Conservation (phyloP, 768 basidiomycete genomes). For the Auriculariales sp. region DNA sequence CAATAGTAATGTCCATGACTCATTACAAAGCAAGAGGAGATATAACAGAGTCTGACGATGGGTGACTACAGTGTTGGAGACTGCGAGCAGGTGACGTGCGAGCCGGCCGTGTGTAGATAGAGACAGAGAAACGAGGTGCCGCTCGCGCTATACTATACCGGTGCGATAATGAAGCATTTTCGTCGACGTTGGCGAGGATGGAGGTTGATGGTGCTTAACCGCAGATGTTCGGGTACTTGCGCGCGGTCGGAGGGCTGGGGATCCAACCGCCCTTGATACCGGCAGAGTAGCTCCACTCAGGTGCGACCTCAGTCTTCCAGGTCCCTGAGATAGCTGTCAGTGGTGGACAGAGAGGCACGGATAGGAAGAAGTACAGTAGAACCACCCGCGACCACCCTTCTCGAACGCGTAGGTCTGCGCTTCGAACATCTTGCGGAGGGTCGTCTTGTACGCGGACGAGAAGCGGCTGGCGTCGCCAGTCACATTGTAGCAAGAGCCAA, state of each 20-base stretch:
- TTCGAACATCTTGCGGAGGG: constrained; percentile 17
- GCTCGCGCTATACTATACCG: too few relatives aligned
- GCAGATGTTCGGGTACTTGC: constrained; percentile 52
- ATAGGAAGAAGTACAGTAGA: constrained; percentile 6
- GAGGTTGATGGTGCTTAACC: too few relatives aligned
- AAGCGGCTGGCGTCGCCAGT: constrained; percentile 15
- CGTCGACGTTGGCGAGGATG: too few relatives aligned
- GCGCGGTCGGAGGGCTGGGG: constrained; percentile 39
- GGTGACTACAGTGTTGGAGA: too few relatives aligned
- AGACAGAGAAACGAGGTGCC: too few relatives aligned
- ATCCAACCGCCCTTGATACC: constrained; percentile 78
- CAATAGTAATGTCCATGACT: too few relatives aligned
- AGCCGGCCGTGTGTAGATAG: too few relatives aligned
- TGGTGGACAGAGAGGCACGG: too few relatives aligned
- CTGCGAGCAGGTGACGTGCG: too few relatives aligned
- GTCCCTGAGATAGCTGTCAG: constrained; percentile 21
- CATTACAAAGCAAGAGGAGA: too few relatives aligned
- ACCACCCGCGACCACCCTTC: constrained; percentile 11
- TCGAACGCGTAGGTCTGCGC: constrained; percentile 21
- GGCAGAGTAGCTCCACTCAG: constrained; percentile 84
- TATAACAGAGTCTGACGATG: too few relatives aligned
- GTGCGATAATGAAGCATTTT: too few relatives aligned
- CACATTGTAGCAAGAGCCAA: constrained; percentile 16
- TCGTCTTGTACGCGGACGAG: constrained; percentile 15
- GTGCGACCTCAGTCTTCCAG: constrained; percentile 66